Percentiles rank a stretch among this genome's conserved stretches.
Evolutionary conservation across 495 filamentous ascomycete species (phyloP).

Genomic region (Aspergillus taichungensis): DNA sequence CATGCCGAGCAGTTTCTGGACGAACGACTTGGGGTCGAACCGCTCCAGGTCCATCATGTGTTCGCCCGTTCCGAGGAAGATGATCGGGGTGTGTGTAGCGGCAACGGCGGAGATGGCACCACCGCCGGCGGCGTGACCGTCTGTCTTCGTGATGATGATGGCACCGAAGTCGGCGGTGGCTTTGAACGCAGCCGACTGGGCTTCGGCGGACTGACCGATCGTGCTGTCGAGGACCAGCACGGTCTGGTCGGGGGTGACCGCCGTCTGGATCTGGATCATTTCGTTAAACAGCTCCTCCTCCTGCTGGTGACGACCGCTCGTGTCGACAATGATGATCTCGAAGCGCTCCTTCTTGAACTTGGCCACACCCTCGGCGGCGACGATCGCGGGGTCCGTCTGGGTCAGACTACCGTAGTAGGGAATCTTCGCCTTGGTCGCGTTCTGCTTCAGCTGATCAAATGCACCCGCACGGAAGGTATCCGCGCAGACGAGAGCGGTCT

Average conservation of each 20-base stretch:
- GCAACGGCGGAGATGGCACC: constrained; percentile 98
- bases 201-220: constrained; percentile 92
- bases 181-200: constrained; percentile 93
- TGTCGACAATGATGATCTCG: constrained; percentile 98
- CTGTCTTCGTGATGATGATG: constrained; percentile 98
- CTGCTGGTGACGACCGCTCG: constrained; percentile 85
- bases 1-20: constrained; percentile 90
- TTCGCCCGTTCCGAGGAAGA: constrained; percentile 95
- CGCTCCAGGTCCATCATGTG: constrained; percentile 92
- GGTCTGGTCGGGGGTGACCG: constrained; percentile 90
- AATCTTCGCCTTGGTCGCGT: constrained; percentile 97
- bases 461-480: constrained; percentile 98
- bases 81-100: constrained; percentile 92
- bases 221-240: constrained; percentile 96
- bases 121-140: constrained; percentile 89
- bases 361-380: constrained; percentile 88
- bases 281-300: constrained; percentile 93
- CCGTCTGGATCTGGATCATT: constrained; percentile 94
- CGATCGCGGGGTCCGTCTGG: constrained; percentile 89
- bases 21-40: constrained; percentile 84
- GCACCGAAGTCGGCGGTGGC: constrained; percentile 95
- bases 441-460: constrained; percentile 98
- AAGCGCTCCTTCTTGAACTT: constrained; percentile 99
- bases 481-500: constrained; percentile 88
- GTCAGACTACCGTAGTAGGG: constrained; percentile 96